Percentiles rank a stretch among this genome's conserved stretches.
These are phyloP conservation scores for Boletus vermiculosoides DNA, from an alignment of 768 basidiomycete genomes.

Conservation along the genomic window DNA sequence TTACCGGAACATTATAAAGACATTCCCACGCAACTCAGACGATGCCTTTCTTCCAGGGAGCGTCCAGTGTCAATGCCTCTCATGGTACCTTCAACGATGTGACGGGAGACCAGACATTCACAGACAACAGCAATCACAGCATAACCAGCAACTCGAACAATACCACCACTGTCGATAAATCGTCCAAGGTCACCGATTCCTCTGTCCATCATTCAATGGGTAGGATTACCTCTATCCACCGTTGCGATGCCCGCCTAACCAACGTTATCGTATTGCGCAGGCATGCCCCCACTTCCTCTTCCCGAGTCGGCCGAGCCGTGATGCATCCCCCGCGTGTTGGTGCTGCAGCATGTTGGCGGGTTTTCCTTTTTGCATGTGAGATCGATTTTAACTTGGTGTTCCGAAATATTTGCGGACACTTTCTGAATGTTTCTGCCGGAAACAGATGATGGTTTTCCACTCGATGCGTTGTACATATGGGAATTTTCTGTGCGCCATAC, in stretches of 20 bases:
- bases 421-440: background rate
- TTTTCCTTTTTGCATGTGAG: background rate
- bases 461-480: background rate
- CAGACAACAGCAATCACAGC: constrained; percentile 21
- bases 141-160: constrained; percentile 18
- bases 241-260: background rate
- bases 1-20: background rate
- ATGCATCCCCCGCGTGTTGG: background rate
- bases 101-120: constrained; percentile 16
- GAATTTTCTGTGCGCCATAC: background rate
- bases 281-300: constrained; percentile 1
- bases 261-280: background rate
- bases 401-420: background rate
- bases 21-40: too few species aligned
- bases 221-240: background rate
- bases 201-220: constrained; percentile 27
- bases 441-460: background rate
- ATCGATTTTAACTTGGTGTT: background rate
- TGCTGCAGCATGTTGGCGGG: background rate
- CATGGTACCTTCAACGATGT: constrained; percentile 24
- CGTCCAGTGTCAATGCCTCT: constrained; percentile 14
- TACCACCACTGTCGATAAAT: constrained; percentile 14
- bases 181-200: constrained; percentile 17
- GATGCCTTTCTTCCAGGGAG: constrained; percentile 29
- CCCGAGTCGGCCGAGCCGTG: constrained; percentile 3